Base-by-base conservation (phyloP, 176 grass and related monocot species). In the Carex cristatella region DNA sequence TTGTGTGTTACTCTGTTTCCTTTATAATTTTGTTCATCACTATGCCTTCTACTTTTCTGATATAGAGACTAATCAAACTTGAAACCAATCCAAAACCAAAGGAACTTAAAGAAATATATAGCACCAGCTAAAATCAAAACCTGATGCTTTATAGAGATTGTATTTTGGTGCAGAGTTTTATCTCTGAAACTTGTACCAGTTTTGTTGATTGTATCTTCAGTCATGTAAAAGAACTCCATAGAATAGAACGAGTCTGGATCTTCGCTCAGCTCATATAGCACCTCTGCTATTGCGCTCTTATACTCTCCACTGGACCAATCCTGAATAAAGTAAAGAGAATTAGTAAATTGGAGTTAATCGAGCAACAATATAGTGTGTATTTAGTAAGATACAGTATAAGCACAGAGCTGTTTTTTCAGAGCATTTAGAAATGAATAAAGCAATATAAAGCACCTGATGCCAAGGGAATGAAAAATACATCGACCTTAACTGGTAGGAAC, bases 261-360 rank as follows among this genome's bases (percentile, higher is more conserved):
- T 40, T 92, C 85, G 44, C 74, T 91, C 82, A 87, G 82, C 83
- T 94, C 89, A 59, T 90, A 90, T 18, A 98, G 76, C 86, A 79
- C 73, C 81, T 92, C 93, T 2, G 84, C 93, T 80, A 59, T 73
- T 81, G 96, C 90, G 65, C 81, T 88, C 81, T 86, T 98, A 73
- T 93, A 92, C 81, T 95, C 83, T 77, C 91, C 86, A 42, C 59
- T 88, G 61, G 89, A 94, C 88, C 89, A 95, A 88, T 94, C 88
- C 93, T 94, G 88, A 31, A 58, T 86, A 83, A 73, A 85, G 49
- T 77, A 53, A 28, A 67, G 30, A 55, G 48, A 28, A 76, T 76
- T 31, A 28, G 6, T 5, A 33, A 74, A 27, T 69, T 35, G 18
- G 33, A 35, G 15, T 28, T 62, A 61, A 61, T 8, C 19, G 51